Base-by-base conservation (phyloP, 1,284 basidiomycete genomes). In the Ustilago lituana region DNA sequence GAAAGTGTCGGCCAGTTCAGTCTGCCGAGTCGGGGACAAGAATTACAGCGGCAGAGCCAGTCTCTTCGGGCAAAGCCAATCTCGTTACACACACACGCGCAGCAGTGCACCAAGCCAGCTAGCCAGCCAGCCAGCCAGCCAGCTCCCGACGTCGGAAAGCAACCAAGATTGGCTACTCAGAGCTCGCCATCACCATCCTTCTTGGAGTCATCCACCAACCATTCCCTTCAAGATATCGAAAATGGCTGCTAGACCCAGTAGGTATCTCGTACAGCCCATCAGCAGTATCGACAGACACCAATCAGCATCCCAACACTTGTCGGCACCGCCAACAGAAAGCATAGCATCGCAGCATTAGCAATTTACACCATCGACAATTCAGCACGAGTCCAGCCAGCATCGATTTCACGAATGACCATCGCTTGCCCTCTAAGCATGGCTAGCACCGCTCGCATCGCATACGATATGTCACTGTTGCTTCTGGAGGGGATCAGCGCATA, bases 181-280 rank as follows among this genome's bases (percentile, higher is more conserved):
- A 56, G 66, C 61, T 48, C 57, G 66, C 29, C 56, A 57, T 45
- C 56, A 52, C 38, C 64, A 60, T 61, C 60, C 70, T 72, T 64
- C 69, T 57, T 56, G 59, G 49, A 62, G 26, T 61, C 58, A 60
- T 69, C 57, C 70, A 61, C 62, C 65, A 65, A 52, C 65, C 70
- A 68, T 73, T 39, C 26, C 49, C 67, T 65, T 71, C 71, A 74
- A 74, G 67, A 67, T 58, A 66, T 58, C 69, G 60, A 74, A 65
- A 71, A 74, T 74, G 72, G 72, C 72, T 71, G 67, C 72, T 71
- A 63, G 72, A 74, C 72, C 72, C 52, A 74, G 72, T 74, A 71
- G 55, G 72, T 66, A 71, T 64, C 47, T 31, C 46, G 39, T 20
- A 35, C 56, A 38, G 35, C 51, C 35, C 46, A 39, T 32, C 51